Base-by-base conservation (phyloP, 2,329 filamentous ascomycete species). In the Thelonectria discophora region DNA sequence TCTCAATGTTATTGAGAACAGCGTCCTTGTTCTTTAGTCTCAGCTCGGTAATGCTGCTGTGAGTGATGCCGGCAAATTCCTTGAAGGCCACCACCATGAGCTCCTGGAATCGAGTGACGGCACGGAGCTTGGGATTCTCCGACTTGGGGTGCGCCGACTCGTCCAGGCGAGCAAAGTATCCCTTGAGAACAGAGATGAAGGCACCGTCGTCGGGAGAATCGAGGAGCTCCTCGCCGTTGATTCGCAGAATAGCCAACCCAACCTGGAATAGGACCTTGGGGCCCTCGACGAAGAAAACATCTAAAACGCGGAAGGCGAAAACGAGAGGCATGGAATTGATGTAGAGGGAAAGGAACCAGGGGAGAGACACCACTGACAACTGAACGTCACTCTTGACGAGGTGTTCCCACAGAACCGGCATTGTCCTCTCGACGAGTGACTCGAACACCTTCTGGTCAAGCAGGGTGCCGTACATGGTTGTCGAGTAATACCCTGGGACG, bases 281-380 rank as follows among this genome's bases (percentile, higher is more conserved):
- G 0, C 95, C 95, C 78, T 99, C 95, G 42, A 99, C 87, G 78
- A 99, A 99, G 81, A 99, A 99, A 51, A 99, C 94, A 72, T 99
- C 95, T 64, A 99, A 79, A 50, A 99, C 95, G 58, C 95, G 87
- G 77, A 98, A 99, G 47, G 95, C 95, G 78, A 98, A 99, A 1
- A 98, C 93, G 15, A 99, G 83, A 5, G 95, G 95, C 95, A 99
- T 99, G 2, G 94, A 98, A 84, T 99, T 99, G 82, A 99, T 96
- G 79, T 98, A 99, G 17, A 99, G 84, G 5, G 94, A 98, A 58
- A 99, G 84, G 75, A 99, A 99, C 95, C 95, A 99, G 3, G 95
- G 95, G 45, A 99, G 84, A 10, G 94, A 98, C 15, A 98, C 95
- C 34, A 99, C 95, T 0, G 95, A 98, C 18, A 99, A 86, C 77